These are phyloP conservation scores for Achaetomium macrosporum DNA, from an alignment of 2,329 filamentous ascomycete genomes.

Conservation along the genomic window DNA sequence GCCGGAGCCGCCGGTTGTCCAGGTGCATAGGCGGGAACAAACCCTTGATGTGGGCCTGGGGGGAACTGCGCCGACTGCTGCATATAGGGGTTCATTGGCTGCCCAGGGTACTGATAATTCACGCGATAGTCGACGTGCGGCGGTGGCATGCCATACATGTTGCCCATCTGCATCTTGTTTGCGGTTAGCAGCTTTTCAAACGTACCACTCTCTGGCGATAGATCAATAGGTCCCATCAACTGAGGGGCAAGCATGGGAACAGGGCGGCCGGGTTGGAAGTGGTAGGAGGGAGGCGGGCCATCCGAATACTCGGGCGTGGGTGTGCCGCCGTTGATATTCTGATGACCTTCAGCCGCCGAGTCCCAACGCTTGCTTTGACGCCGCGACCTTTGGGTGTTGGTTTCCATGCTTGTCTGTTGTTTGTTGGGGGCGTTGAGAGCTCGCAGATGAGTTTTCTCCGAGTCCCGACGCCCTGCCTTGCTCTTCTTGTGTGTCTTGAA, in stretches of 20 bases:
- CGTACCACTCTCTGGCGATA: conserved; percentile 63
- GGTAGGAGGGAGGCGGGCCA: conserved; percentile 22
- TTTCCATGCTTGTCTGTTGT: conserved; percentile 28
- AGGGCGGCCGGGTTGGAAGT: conserved; percentile 26
- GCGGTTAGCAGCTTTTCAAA: conserved; percentile 70
- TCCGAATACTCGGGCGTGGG: conserved; percentile 20
- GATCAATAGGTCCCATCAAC: conserved; percentile 41
- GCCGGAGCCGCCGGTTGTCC: conserved; percentile 48
- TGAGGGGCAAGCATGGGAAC: conserved; percentile 27
- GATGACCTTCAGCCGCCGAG: conserved; percentile 22
- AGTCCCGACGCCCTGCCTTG: conserved; percentile 41
- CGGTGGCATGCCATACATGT: conserved; percentile 25
- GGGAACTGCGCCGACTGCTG: conserved; percentile 39
- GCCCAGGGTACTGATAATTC: conserved; percentile 31
- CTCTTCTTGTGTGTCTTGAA: conserved; percentile 39
- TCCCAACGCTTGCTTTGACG: conserved; percentile 44
- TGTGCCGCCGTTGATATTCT: conserved; percentile 23
- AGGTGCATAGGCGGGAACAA: conserved; percentile 34
- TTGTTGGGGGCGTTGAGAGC: conserved; percentile 35
- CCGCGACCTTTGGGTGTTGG: conserved; percentile 34
- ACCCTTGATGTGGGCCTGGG: conserved; percentile 46
- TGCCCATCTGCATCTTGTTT: conserved; percentile 53
- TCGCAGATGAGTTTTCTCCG: conserved; percentile 39
- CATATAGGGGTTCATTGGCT: conserved; percentile 45
- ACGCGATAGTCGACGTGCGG: conserved; percentile 27